Evolutionary conservation across 2,329 filamentous ascomycete genomes (phyloP).

Genomic region (Eutypella sp.): DNA sequence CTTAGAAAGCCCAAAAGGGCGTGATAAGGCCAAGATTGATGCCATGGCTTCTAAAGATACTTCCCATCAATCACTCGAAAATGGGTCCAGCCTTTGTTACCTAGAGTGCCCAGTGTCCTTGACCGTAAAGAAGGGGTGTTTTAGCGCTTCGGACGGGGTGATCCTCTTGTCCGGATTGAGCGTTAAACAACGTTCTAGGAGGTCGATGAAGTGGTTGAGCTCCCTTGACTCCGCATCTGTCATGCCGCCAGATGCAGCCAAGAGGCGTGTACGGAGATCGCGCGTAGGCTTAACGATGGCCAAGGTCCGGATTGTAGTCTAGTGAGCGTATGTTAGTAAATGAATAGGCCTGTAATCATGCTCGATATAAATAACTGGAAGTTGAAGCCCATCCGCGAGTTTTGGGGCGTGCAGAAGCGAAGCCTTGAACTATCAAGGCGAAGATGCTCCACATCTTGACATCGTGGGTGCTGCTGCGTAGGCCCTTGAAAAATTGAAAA

Average conservation of each 20-base stretch:
- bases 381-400: too few relatives aligned
- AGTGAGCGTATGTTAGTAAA: constrained; percentile 7
- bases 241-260: constrained; percentile 69
- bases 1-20: too few relatives aligned
- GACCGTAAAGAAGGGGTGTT: constrained; percentile 76
- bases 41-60: too few relatives aligned
- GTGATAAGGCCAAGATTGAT: too few relatives aligned
- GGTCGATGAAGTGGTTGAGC: constrained; percentile 75
- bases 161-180: constrained; percentile 92
- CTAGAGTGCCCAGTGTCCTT: constrained; percentile 24
- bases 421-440: too few relatives aligned
- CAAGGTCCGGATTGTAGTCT: constrained; percentile 65
- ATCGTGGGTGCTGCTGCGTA: too few relatives aligned
- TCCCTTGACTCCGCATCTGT: constrained; percentile 70
- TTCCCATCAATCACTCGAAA: too few relatives aligned
- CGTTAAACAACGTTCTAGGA: constrained; percentile 81
- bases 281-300: constrained; percentile 69
- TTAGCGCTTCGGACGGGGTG: constrained; percentile 78
- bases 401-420: too few relatives aligned
- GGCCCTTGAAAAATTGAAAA: too few relatives aligned
- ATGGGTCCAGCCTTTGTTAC: too few relatives aligned
- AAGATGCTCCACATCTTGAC: too few relatives aligned
- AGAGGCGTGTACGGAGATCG: constrained; percentile 76
- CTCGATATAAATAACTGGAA: not conserved
- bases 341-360: not conserved